Evolutionary conservation across 257 asterid species (phyloP).

Genomic region (Ajuga chamaepitys): DNA sequence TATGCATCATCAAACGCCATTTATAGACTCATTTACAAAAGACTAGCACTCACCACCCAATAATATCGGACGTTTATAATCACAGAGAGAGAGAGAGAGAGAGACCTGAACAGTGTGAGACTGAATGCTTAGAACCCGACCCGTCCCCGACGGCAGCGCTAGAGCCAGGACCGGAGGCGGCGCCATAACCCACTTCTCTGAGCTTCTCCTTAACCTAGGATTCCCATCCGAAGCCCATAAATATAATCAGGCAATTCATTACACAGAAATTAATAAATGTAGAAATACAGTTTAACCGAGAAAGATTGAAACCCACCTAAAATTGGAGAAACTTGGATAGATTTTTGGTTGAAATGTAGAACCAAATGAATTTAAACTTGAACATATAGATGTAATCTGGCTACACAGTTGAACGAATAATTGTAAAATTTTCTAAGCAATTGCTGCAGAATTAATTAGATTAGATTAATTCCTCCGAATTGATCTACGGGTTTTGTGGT

Average conservation of each 20-base stretch:
- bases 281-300: background rate
- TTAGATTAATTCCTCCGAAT: background rate
- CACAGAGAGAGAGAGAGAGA: background rate
- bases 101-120: constrained; percentile 96
- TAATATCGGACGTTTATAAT: background rate
- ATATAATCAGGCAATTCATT: background rate
- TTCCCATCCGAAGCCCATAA: constrained; percentile 1
- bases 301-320: constrained; percentile 27
- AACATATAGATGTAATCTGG: constrained; percentile 23
- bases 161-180: constrained; percentile 80
- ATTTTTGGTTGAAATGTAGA: constrained; percentile 13
- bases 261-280: background rate
- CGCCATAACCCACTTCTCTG: constrained; percentile 46
- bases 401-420: background rate
- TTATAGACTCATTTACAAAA: background rate
- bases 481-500: background rate
- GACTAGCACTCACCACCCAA: background rate
- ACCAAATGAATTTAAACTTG: constrained; percentile 9
- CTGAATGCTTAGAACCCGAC: constrained; percentile 92
- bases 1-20: background rate
- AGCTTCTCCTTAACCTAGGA: constrained; percentile 36
- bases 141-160: constrained; percentile 82
- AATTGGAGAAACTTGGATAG: constrained; percentile 20
- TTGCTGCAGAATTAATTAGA: background rate
- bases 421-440: background rate